Percentiles rank a stretch among this genome's conserved stretches.
Conservation (phyloP, 768 basidiomycete genomes). For the Suillus ampliporus region DNA sequence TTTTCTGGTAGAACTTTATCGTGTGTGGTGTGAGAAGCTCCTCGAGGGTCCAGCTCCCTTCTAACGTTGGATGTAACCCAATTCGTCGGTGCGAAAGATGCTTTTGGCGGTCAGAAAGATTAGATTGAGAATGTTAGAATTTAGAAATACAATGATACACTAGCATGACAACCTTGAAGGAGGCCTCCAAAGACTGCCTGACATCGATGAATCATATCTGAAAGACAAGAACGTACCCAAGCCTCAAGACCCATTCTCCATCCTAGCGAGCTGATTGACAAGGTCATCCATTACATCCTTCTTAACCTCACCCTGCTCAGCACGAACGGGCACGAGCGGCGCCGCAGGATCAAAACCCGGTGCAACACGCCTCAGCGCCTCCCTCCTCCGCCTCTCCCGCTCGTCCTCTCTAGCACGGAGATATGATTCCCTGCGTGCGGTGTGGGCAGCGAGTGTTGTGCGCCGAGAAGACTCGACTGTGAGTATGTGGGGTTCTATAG, state of each 20-base stretch:
- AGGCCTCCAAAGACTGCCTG: too few species aligned
- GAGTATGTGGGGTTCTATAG: constrained; percentile 86
- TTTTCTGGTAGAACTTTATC: constrained; percentile 15
- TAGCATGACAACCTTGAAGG: not conserved
- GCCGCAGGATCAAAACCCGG: constrained; percentile 77
- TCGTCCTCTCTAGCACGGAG: constrained; percentile 76
- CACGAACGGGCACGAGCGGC: constrained; percentile 46
- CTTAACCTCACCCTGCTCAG: constrained; percentile 20
- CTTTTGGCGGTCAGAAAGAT: not conserved
- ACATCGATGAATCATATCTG: too few species aligned
- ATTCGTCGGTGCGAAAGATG: too few species aligned
- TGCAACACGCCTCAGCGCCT: constrained; percentile 76
- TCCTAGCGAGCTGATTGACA: constrained; percentile 75
- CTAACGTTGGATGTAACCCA: too few species aligned
- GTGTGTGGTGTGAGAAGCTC: constrained; percentile 16
- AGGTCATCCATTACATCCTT: constrained; percentile 81
- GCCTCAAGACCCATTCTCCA: constrained; percentile 57
- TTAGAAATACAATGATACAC: not conserved
- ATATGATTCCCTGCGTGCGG: constrained; percentile 71
- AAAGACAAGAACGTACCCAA: too few species aligned
- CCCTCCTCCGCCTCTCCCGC: constrained; percentile 64
- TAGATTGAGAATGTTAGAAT: not conserved
- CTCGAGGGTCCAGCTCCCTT: not conserved
- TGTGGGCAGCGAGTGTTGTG: constrained; percentile 65
- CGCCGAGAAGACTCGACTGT: constrained; percentile 76